Base-by-base conservation (phyloP, 2,329 filamentous ascomycete species). In the Venturia oleaginea region DNA sequence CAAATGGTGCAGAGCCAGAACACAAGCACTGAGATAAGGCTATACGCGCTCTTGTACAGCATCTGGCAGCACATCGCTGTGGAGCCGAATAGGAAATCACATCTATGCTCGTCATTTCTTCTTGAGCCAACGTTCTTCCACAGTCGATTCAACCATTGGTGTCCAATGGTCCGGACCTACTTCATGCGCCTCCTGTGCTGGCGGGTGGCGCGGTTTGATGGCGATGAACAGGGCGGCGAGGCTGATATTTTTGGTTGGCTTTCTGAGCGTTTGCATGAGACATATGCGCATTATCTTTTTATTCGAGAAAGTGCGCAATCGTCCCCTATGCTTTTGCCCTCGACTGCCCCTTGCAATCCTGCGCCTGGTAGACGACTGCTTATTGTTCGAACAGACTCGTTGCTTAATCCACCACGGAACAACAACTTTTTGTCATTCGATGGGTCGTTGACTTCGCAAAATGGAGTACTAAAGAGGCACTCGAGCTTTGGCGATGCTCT, bases 141-240 rank as follows among this genome's bases (percentile, higher is more conserved):
- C 71, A 85, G 84, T 66, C 86, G 91, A 67, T 97, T 96, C 77
- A 93, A 89, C 71, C 91, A 96, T 71, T 96, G 92, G 92, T 96
- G 91, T 71, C 91, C 92, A 0, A 96, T 96, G 92, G 91, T 96
- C 27, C 85, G 92, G 66, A 89, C 91, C 17, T 97, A 96, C 74
- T 97, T 88, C 73, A 94, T 96, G 84, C 90, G 92, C 59, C 78
- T 97, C 61, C 76, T 96, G 27, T 96, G 91, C 76, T 97, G 92
- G 92, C 85, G 92, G 66, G 80, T 97, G 59, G 93, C 89, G 68
- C 83, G 92, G 67, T 89, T 89, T 71, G 84, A 86, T 62, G 90
- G 87, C 19, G 84, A 82, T 59, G 80, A 84, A 27, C 84, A 84
- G 55, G 82, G 86, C 34, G 74, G 84, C 48, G 89, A 94, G 72